Base-by-base conservation (phyloP, 2,329 filamentous ascomycete species). In the Cordyceps cicadae region DNA sequence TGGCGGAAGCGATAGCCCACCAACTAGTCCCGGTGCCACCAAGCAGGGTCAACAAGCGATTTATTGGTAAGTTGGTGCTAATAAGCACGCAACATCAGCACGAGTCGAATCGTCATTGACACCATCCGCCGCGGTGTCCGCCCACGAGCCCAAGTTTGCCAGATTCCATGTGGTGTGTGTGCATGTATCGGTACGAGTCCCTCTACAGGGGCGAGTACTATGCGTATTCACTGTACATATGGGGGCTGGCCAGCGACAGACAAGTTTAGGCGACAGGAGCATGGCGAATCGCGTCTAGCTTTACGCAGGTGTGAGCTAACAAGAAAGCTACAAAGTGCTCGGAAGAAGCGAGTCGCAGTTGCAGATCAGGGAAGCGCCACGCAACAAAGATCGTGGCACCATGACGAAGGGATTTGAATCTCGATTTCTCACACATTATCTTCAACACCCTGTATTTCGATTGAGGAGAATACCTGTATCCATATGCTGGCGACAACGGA, bases 21-120 rank as follows among this genome's bases (percentile, higher is more conserved):
- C 41, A 46, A 46, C 49, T 59, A 59, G 57, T 29, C 26, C 19
- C 15, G 9, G 57, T 52, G 49, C 50, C 57, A 53, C 49, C 14
- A 52, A 48, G 34, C 39, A 19, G 9, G 12, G 53, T 26, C 34
- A 46, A 32, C 45, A 29, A 29, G 32, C 45, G 54, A 56, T 32
- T 24, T n/a, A 29, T n/a, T n/a, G 26, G 43, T 6, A 21, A 29
- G 29, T 29, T 29, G 29, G 41, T 56, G 41, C 29, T 37, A 19
- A 46, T 3, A 3, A 8, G 41, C 14, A 43, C 5, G 3, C n/a
- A 19, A 17, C 15, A 43, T 19, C 34, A 37, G 2, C 34, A 37
- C 4, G 12, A 14, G 12, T 37, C 34, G 34, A 43, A 43, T 17
- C n/a, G 41, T 43, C 41, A 19, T 43, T 19, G 15, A 17, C 41